Conservation (phyloP, 2,329 filamentous ascomycete species). For the Ilyonectria robusta region DNA sequence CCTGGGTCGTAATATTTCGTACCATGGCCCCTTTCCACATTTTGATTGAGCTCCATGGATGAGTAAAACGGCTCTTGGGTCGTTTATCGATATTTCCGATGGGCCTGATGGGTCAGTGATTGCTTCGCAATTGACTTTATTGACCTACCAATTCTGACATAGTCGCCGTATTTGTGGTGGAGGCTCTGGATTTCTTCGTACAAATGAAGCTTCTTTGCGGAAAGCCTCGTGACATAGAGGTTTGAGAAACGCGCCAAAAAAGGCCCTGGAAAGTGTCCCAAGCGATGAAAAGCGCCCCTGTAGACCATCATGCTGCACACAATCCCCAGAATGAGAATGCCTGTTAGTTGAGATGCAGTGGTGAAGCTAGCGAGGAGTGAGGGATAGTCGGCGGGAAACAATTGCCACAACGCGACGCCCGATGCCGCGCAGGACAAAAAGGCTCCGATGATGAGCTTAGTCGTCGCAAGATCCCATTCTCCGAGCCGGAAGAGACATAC, state of each 20-base stretch:
- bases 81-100: conserved; percentile 24
- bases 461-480: neutral
- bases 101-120: conserved; percentile 18
- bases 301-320: conserved; percentile 25
- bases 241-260: conserved; percentile 46
- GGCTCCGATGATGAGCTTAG: neutral
- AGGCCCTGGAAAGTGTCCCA: conserved; percentile 48
- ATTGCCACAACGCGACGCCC: neutral
- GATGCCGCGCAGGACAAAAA: neutral
- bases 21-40: conserved; percentile 32
- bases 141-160: conserved; percentile 29
- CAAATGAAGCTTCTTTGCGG: conserved; percentile 40
- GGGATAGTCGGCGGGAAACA: neutral
- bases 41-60: conserved; percentile 26
- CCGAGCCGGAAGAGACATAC: neutral
- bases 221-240: conserved; percentile 40
- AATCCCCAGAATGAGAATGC: neutral
- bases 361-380: neutral
- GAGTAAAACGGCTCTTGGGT: conserved; percentile 13
- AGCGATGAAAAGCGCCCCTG: conserved; percentile 40
- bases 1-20: conserved; percentile 24
- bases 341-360: neutral
- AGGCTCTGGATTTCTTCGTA: conserved; percentile 45
- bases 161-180: conserved; percentile 28
- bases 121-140: rapidly evolving